Percentiles rank a stretch among this genome's conserved stretches.
Evolutionary conservation across 2,329 filamentous ascomycete genomes (phyloP).

Genomic region (Taxawa tesnikishii): DNA sequence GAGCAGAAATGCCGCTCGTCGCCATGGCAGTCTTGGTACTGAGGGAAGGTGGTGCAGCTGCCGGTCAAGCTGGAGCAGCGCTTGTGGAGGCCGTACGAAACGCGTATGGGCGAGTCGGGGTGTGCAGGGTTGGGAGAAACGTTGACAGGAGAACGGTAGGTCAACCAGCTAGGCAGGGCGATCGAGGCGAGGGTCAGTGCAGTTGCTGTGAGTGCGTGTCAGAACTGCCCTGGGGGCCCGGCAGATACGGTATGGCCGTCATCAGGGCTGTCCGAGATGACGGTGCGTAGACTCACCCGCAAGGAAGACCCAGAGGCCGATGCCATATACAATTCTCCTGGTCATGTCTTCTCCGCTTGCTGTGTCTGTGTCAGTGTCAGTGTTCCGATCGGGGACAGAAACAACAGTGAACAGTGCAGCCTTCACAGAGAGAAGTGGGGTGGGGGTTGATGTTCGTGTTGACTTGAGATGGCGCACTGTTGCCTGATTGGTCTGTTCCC

Average conservation of each 20-base stretch:
- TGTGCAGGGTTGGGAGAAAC: conserved; percentile 13
- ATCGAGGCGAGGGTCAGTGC: conserved; percentile 60
- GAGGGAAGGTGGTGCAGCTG: conserved; percentile 55
- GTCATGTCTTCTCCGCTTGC: too few species aligned
- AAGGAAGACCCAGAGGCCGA: conserved; percentile 34
- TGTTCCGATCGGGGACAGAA: too few species aligned
- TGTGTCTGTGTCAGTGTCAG: too few species aligned
- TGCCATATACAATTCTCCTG: conserved; percentile 34
- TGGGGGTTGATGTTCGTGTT: too few species aligned
- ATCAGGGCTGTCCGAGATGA: too few species aligned
- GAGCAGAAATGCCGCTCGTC: conserved; percentile 71
- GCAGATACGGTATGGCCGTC: too few species aligned
- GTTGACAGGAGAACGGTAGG: conserved; percentile 29
- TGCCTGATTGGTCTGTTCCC: too few species aligned
- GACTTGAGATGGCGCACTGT: too few species aligned
- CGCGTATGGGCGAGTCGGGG: conserved; percentile 37
- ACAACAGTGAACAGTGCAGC: too few species aligned
- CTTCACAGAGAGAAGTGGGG: too few species aligned
- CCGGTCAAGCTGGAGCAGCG: conserved; percentile 62
- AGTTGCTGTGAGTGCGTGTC: conserved; percentile 41
- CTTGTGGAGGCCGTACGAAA: conserved; percentile 67
- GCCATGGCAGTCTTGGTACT: conserved; percentile 52
- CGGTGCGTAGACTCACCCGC: too few species aligned
- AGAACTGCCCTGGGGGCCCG: too few species aligned
- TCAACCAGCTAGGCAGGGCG: conserved; percentile 58